Percentiles rank a stretch among this genome's conserved stretches.
These are phyloP conservation scores for Fraxinus ornus DNA, from an alignment of 305 asterid genomes.

Conservation along the genomic window DNA sequence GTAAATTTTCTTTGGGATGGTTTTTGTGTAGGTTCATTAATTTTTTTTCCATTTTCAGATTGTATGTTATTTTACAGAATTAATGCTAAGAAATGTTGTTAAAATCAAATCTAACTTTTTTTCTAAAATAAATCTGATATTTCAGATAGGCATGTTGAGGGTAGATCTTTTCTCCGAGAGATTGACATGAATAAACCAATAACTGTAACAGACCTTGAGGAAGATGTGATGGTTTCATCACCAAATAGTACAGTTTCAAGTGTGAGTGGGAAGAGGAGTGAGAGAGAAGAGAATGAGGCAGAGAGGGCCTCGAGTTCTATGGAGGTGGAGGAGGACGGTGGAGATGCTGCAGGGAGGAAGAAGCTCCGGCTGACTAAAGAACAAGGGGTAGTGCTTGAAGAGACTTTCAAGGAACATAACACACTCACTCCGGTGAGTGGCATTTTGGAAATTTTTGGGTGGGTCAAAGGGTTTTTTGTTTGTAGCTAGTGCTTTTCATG, in stretches of 20 bases:
- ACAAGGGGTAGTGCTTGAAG: constrained; percentile 88
- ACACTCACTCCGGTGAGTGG: constrained; percentile 83
- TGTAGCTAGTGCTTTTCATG: neutral
- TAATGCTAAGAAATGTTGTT: neutral
- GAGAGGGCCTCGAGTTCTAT: constrained; percentile 49
- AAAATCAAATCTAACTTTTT: neutral
- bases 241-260: constrained; percentile 80
- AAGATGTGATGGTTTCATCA: constrained; percentile 60
- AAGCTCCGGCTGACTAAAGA: constrained; percentile 91
- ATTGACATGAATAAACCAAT: constrained; percentile 60
- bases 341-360: constrained; percentile 71
- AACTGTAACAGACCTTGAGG: constrained; percentile 43
- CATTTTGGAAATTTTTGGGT: neutral
- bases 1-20: constrained; percentile 25
- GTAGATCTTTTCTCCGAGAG: constrained; percentile 43
- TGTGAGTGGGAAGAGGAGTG: constrained; percentile 72
- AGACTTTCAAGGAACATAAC: constrained; percentile 83
- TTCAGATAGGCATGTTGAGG: constrained; percentile 50
- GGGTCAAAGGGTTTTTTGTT: constrained; percentile 19
- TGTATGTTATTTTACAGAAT: neutral
- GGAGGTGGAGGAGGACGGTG: constrained; percentile 63
- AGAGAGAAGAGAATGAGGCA: constrained; percentile 69
- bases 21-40: neutral
- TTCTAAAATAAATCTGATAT: neutral
- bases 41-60: neutral